Percentiles rank a stretch among this genome's conserved stretches.
These are phyloP conservation scores for Pseudotulostoma volvatum DNA, from an alignment of 495 filamentous ascomycete genomes.

Conservation along the genomic window DNA sequence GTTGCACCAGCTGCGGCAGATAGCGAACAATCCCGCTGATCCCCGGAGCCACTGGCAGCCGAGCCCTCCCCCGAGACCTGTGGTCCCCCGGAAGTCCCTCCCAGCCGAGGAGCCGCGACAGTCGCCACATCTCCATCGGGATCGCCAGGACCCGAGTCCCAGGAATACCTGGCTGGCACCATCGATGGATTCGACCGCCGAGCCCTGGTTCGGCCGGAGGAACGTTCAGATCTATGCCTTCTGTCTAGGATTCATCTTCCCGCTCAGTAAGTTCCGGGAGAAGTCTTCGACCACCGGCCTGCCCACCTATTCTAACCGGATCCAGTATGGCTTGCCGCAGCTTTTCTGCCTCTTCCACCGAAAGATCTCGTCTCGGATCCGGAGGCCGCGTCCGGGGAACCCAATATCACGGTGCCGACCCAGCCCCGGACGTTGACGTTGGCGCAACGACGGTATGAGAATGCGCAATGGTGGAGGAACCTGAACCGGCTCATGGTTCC, in stretches of 20 bases:
- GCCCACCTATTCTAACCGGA: background rate
- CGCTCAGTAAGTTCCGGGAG: constrained; percentile 52
- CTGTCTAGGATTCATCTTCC: constrained; percentile 71
- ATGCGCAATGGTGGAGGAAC: constrained; percentile 82
- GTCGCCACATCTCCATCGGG: constrained; percentile 59
- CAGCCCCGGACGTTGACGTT: constrained; percentile 27
- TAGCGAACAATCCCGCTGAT: constrained; percentile 21
- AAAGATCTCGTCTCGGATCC: constrained; percentile 24
- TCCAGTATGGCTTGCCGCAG: constrained; percentile 70
- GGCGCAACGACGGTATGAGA: constrained; percentile 54
- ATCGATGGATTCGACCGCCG: constrained; percentile 45
- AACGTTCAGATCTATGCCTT: constrained; percentile 82
- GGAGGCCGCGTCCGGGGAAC: constrained; percentile 9
- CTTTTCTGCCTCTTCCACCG: constrained; percentile 62
- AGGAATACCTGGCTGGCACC: constrained; percentile 53
- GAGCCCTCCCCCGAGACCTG: background rate
- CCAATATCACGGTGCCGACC: constrained; percentile 29
- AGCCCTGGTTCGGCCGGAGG: constrained; percentile 41
- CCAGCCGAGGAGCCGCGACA: constrained; percentile 14
- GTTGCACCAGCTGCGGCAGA: constrained; percentile 1
- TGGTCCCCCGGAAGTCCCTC: background rate
- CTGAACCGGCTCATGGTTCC: constrained; percentile 78
- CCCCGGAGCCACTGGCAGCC: constrained; percentile 30
- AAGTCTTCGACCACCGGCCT: too few species aligned
- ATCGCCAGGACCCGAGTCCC: constrained; percentile 35